Conservation (phyloP, 169 alveolate genomes). For the Toxoplasma gondii region DNA sequence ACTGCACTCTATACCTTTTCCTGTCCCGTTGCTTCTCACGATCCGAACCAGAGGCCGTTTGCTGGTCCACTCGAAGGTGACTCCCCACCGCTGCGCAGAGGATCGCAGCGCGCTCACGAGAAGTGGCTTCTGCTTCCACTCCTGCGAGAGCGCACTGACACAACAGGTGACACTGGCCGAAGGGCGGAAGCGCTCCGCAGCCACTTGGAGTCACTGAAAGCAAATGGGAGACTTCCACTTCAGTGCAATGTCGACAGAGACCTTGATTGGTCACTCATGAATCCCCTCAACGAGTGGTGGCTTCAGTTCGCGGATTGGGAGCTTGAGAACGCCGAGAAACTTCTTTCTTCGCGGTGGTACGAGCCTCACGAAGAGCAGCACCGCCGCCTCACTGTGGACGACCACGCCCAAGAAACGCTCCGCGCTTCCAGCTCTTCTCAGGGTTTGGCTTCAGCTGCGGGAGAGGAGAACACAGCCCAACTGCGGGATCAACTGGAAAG, state of each 20-base stretch:
- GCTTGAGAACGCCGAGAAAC: neutral
- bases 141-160: slow-evolving; percentile 9
- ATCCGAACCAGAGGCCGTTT: neutral
- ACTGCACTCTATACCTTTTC: neutral
- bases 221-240: neutral
- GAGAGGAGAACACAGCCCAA: too few species aligned
- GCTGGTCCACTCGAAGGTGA: neutral
- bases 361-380: too few species aligned
- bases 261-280: slow-evolving; percentile 20
- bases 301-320: slow-evolving; percentile 4
- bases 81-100: neutral
- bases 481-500: neutral
- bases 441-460: too few species aligned
- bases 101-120: neutral
- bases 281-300: slow-evolving; percentile 17
- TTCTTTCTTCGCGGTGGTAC: neutral
- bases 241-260: neutral
- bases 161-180: slow-evolving; percentile 2
- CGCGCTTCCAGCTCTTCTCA: too few species aligned
- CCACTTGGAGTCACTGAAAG: neutral
- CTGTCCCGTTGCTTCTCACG: neutral
- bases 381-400: too few species aligned
- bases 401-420: too few species aligned
- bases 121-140: neutral
- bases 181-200: neutral